phyloP scores from a whole-genome alignment of 2,329 filamentous ascomycete species.

The Neonectria hederae region DNA sequence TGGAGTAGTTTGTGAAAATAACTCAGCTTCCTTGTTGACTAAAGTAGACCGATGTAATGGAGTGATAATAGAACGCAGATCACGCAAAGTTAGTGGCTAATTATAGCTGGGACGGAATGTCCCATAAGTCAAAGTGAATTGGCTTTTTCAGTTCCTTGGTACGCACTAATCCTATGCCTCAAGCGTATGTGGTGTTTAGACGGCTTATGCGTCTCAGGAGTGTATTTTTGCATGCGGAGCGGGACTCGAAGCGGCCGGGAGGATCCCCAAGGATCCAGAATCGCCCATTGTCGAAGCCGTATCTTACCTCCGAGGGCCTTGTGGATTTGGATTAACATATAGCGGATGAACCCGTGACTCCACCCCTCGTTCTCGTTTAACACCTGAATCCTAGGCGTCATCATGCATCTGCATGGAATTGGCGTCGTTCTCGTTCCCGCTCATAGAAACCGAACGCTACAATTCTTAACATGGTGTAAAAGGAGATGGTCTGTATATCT shows the following conservation, averaged over 20 bases:
- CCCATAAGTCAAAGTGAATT: neutral
- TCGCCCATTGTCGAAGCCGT: too few species aligned
- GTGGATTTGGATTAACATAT: neutral
- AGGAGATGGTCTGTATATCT: neutral
- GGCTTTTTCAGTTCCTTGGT: neutral
- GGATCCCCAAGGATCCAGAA: too few species aligned
- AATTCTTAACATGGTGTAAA: neutral
- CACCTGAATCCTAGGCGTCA: neutral
- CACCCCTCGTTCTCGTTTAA: constrained; percentile 24
- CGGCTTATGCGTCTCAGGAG: neutral
- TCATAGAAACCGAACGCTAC: neutral
- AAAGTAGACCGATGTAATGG: too few species aligned
- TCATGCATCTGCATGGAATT: neutral
- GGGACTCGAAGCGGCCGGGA: too few species aligned
- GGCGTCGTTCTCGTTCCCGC: constrained; percentile 2
- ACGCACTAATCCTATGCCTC: neutral
- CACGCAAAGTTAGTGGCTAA: too few species aligned
- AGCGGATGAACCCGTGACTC: neutral
- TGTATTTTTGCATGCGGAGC: neutral
- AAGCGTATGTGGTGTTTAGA: neutral
- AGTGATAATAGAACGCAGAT: too few species aligned
- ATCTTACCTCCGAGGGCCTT: neutral
- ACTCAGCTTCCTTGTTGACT: too few species aligned
- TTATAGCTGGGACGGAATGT: neutral
- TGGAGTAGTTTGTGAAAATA: too few species aligned